Percentiles rank a stretch among this genome's conserved stretches.
phyloP scores from a whole-genome alignment of 768 basidiomycete genomes.

The Rhizopogon vesiculosus region DNA sequence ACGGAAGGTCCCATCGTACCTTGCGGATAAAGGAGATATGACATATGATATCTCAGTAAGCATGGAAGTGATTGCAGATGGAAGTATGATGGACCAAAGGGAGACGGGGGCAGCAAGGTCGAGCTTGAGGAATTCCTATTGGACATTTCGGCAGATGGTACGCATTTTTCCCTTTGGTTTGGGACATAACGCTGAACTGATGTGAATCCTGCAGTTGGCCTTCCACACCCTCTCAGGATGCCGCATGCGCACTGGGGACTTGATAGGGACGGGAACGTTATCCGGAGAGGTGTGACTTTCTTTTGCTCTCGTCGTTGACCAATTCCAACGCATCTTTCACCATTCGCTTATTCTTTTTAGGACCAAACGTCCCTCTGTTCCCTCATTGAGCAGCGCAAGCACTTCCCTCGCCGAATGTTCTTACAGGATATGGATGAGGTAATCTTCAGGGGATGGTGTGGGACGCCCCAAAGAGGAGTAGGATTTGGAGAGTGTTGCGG shows the following conservation, averaged over 20 bases:
- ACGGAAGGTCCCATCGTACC: background rate
- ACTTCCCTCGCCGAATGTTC: background rate
- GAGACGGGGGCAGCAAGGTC: background rate
- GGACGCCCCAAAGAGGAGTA: background rate
- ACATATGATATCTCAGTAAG: conserved; percentile 1
- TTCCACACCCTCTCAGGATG: conserved; percentile 2
- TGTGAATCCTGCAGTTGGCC: background rate
- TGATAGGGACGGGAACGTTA: conserved; percentile 2
- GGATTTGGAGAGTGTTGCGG: conserved; percentile 5
- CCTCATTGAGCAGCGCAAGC: background rate
- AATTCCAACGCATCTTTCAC: background rate
- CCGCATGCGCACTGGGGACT: conserved; percentile 3
- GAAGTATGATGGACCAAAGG: background rate
- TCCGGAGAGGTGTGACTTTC: conserved; percentile 1
- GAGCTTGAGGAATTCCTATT: conserved; percentile 1
- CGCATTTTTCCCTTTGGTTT: background rate
- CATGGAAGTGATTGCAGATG: background rate
- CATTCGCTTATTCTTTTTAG: background rate
- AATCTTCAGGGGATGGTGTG: background rate
- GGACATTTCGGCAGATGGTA: conserved; percentile 4
- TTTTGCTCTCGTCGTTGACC: background rate
- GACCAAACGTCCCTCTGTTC: conserved; percentile 1
- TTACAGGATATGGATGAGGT: background rate
- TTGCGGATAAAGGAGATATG: background rate
- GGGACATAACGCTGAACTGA: background rate